Percentiles rank a stretch among this genome's conserved stretches.
phyloP scores from a whole-genome alignment of 768 basidiomycete genomes.

The Hirschioporus abietinus region DNA sequence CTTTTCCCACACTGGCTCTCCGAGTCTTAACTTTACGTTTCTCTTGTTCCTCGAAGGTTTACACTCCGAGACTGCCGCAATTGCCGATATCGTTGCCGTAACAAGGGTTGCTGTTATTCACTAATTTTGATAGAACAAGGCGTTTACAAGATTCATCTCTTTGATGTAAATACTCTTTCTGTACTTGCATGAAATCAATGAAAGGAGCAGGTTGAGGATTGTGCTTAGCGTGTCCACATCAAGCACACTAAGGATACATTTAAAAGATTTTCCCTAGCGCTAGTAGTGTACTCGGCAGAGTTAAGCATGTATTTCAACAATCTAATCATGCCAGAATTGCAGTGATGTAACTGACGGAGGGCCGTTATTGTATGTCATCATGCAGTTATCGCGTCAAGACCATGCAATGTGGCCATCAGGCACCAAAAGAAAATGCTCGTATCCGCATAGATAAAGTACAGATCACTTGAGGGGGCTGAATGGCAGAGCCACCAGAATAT shows the following conservation, averaged over 20 bases:
- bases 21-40: no score
- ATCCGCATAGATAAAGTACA: not conserved
- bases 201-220: not conserved
- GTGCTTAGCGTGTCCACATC: not conserved
- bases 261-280: no score
- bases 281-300: no score
- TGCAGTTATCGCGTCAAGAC: no score
- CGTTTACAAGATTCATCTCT: not conserved
- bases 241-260: not conserved
- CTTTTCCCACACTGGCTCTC: not conserved
- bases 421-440: not conserved
- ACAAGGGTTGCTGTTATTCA: not conserved
- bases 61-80: not conserved
- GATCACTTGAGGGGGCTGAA: constrained; percentile 81
- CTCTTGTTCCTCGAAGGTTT: not conserved
- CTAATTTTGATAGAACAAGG: not conserved
- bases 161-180: not conserved
- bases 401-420: not conserved
- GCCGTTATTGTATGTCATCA: no score
- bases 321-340: no score
- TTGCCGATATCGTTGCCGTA: not conserved
- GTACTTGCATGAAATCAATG: not conserved
- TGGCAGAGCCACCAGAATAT: constrained; percentile 72
- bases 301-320: no score
- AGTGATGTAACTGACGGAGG: no score